Conservation (phyloP, 768 basidiomycete genomes). For the Lactarius tabidus region DNA sequence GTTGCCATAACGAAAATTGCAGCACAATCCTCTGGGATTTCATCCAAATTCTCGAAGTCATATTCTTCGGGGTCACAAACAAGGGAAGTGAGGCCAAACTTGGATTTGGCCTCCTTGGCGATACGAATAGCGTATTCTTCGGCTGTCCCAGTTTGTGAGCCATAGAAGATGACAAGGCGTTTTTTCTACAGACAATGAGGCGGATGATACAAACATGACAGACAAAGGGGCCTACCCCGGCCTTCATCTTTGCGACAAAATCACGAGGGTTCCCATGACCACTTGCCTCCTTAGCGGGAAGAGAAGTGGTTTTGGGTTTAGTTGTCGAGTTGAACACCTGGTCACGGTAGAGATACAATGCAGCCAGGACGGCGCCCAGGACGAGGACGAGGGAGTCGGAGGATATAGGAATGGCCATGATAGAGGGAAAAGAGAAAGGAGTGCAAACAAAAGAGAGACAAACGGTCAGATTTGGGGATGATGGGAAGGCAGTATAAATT, state of each 20-base stretch:
- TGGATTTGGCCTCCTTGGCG: slow-evolving; percentile 95
- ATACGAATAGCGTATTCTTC: slow-evolving; percentile 98
- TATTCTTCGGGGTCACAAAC: slow-evolving; percentile 99
- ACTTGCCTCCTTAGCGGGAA: slow-evolving; percentile 39
- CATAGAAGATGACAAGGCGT: slow-evolving; percentile 94
- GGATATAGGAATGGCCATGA: slow-evolving; percentile 58
- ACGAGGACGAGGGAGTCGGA: slow-evolving; percentile 72
- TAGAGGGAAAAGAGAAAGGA: slow-evolving; percentile 5
- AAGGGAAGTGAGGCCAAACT: slow-evolving; percentile 91
- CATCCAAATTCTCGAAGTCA: slow-evolving; percentile 94
- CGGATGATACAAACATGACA: slow-evolving; percentile 11
- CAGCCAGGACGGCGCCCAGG: slow-evolving; percentile 71
- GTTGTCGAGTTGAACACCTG: slow-evolving; percentile 61
- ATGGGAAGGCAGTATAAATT: slow-evolving; percentile 7
- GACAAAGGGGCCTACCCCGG: slow-evolving; percentile 57
- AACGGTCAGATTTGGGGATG: slow-evolving; percentile 15
- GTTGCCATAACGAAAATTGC: slow-evolving; percentile 97
- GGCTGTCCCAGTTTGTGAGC: slow-evolving; percentile 97
- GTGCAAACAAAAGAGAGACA: slow-evolving; percentile 14
- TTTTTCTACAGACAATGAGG: slow-evolving; percentile 64
- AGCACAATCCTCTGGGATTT: slow-evolving; percentile 79
- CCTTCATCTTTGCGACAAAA: slow-evolving; percentile 92
- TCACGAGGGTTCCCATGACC: slow-evolving; percentile 87
- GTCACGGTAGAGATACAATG: slow-evolving; percentile 79
- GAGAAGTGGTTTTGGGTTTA: slow-evolving; percentile 55